A percentile compares a stretch with the other conserved stretches of the same genome.
Conservation (phyloP, 179 eudicot species). For the Silene vulgaris region DNA sequence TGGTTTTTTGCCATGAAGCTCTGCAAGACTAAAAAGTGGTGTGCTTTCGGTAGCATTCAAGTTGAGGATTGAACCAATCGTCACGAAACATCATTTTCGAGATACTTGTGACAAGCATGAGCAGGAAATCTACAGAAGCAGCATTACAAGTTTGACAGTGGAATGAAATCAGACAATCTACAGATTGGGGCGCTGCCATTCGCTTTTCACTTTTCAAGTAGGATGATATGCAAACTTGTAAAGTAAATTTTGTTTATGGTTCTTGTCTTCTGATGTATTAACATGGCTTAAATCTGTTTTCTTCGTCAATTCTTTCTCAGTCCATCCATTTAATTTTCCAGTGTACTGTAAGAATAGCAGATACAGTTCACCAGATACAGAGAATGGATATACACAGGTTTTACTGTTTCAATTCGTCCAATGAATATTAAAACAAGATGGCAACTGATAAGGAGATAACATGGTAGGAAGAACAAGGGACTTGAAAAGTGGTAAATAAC, state of each 20-base stretch:
- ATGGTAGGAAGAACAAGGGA: not conserved
- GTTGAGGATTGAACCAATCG: slow-evolving; percentile 22
- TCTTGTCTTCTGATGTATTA: not conserved
- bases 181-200: not conserved
- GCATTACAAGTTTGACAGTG: not conserved
- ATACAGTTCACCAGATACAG: not conserved
- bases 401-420: not conserved
- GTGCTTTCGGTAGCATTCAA: slow-evolving; percentile 33
- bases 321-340: not conserved
- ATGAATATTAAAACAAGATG: not conserved
- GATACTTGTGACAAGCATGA: not conserved
- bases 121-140: not conserved
- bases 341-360: not conserved
- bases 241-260: not conserved
- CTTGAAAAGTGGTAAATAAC: not conserved
- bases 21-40: slow-evolving; percentile 55
- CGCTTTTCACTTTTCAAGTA: too few species aligned
- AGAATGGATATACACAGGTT: not conserved
- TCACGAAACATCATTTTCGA: not conserved
- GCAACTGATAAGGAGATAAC: not conserved
- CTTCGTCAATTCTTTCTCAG: not conserved
- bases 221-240: not conserved
- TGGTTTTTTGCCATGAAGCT: slow-evolving; percentile 63
- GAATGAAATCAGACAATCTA: not conserved
- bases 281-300: not conserved